These are phyloP conservation scores for Irpex sp. DNA, from an alignment of 1,284 basidiomycete species.

Conservation along the genomic window DNA sequence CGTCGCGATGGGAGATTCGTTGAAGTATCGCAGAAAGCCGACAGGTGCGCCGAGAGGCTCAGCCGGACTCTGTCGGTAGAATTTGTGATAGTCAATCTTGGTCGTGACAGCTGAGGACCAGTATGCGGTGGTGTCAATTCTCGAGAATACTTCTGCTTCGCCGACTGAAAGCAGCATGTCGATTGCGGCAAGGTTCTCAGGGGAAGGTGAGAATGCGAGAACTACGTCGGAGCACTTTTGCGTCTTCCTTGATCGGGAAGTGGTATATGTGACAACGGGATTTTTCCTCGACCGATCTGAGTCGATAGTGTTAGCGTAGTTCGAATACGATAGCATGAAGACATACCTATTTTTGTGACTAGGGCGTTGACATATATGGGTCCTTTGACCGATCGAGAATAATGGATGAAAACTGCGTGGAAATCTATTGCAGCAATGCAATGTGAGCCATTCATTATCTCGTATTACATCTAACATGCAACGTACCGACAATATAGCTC, in stretches of 20 bases:
- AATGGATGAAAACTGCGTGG: conserved; percentile 1
- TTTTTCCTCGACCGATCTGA: background rate
- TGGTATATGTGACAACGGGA: background rate
- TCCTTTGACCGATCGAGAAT: background rate
- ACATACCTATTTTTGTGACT: background rate
- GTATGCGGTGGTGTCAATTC: background rate
- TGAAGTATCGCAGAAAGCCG: background rate
- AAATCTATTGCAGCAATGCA: background rate
- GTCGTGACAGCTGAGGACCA: background rate
- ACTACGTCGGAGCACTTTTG: background rate
- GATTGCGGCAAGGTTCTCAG: background rate
- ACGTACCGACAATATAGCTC: conserved; percentile 1
- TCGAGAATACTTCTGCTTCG: background rate
- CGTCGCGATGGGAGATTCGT: conserved; percentile 1
- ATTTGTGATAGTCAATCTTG: background rate
- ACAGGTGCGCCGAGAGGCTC: background rate
- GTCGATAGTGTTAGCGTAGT: background rate
- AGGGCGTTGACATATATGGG: background rate
- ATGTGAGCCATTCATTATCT: background rate
- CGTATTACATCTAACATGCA: background rate
- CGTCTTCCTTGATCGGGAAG: background rate
- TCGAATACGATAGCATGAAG: background rate
- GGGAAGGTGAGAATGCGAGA: conserved; percentile 1
- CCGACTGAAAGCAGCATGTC: background rate
- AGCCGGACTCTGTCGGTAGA: background rate